These are phyloP conservation scores for Hypomyces perniciosus DNA, from an alignment of 2,329 filamentous ascomycete species.

Conservation along the genomic window DNA sequence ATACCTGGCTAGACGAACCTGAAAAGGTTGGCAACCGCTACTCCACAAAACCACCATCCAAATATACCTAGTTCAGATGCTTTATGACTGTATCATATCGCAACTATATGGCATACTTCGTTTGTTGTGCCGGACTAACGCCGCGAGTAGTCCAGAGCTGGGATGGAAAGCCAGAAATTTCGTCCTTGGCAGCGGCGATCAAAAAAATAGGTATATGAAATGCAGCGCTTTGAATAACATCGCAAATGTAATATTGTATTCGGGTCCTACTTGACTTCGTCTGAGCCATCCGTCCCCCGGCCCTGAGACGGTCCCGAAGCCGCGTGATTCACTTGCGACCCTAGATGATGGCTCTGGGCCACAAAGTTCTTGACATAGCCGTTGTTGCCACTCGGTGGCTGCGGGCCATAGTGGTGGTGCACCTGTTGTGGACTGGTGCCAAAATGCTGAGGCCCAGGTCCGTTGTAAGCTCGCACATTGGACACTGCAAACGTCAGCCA, in stretches of 20 bases:
- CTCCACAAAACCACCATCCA: neutral
- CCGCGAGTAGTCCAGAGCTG: constrained; percentile 15
- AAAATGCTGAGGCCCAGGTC: constrained; percentile 55
- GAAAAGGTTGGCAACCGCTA: neutral
- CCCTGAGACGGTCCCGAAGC: constrained; percentile 28
- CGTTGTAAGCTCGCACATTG: constrained; percentile 55
- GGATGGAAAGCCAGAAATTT: constrained; percentile 19
- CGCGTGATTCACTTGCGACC: constrained; percentile 29
- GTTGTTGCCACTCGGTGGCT: constrained; percentile 49
- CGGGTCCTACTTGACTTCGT: constrained; percentile 38
- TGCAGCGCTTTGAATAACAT: constrained; percentile 18
- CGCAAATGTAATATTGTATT: constrained; percentile 12
- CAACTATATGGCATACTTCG: constrained; percentile 12
- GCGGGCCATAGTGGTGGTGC: constrained; percentile 58
- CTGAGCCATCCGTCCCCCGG: constrained; percentile 33
- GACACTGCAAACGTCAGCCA: constrained; percentile 47
- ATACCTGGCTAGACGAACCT: neutral
- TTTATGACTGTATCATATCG: constrained; percentile 14
- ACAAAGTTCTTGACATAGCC: constrained; percentile 49
- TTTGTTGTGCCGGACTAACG: constrained; percentile 6
- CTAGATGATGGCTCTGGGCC: constrained; percentile 38
- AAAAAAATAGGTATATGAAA: constrained; percentile 15
- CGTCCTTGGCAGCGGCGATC: constrained; percentile 18
- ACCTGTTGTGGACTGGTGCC: constrained; percentile 60
- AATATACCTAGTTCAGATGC: neutral